phyloP scores from a whole-genome alignment of 2,329 filamentous ascomycete species.

The Paecilomyces sp. region DNA sequence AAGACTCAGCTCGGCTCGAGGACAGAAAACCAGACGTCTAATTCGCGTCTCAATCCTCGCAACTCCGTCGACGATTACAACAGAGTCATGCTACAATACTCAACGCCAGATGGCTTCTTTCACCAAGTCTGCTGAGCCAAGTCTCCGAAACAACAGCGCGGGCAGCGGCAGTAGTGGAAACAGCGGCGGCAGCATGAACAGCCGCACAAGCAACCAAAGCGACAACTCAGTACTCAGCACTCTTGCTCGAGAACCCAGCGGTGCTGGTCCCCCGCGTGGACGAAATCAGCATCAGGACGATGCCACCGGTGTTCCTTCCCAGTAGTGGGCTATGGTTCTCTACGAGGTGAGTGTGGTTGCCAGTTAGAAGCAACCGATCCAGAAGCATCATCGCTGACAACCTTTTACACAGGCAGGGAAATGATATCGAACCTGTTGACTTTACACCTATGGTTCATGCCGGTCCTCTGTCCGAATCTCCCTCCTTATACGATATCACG shows the following conservation, averaged over 20 bases:
- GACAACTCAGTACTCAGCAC: conserved; percentile 12
- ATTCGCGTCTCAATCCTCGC: conserved; percentile 3
- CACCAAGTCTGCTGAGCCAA: conserved; percentile 15
- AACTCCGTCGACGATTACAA: conserved; percentile 31
- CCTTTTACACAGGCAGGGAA: neutral
- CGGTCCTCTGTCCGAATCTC: neutral
- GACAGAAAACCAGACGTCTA: neutral
- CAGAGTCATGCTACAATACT: conserved; percentile 31
- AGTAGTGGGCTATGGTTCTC: neutral
- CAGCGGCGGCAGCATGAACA: conserved; percentile 10
- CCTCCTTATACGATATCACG: neutral
- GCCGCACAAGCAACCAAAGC: conserved; percentile 15
- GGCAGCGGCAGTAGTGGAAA: conserved; percentile 22
- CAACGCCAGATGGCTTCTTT: conserved; percentile 30
- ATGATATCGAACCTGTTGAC: neutral
- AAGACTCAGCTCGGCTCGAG: neutral
- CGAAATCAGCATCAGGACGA: neutral
- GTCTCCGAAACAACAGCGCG: conserved; percentile 7
- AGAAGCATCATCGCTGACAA: neutral
- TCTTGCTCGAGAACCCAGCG: conserved; percentile 13
- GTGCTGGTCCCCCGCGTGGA: conserved; percentile 10
- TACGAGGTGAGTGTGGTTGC: neutral
- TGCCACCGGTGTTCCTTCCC: neutral
- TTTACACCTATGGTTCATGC: neutral
- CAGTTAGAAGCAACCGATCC: neutral